Conservation (phyloP, 371 early-diverging fungal species). For the Basidiobolus meristosporus region DNA sequence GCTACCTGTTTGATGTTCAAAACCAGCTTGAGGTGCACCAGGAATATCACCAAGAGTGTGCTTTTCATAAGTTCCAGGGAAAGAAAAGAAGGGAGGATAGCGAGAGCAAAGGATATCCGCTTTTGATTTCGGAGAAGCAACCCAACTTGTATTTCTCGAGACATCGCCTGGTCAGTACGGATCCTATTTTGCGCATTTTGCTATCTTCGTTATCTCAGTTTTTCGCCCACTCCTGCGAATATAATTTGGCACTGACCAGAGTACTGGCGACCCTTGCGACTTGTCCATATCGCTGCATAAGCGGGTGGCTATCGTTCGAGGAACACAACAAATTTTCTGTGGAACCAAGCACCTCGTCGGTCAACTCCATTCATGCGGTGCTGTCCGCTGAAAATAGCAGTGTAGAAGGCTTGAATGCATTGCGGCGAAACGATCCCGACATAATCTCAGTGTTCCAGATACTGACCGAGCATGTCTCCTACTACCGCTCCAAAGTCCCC, state of each 20-base stretch:
- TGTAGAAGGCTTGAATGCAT: constrained; percentile 3
- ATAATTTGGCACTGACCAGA: constrained; percentile 79
- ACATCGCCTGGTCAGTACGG: constrained; percentile 32
- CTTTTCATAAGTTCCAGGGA: too few relatives aligned
- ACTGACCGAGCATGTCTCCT: too few relatives aligned
- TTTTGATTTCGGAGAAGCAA: too few relatives aligned
- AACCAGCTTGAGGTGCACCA: constrained; percentile 31
- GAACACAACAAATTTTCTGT: constrained; percentile 12
- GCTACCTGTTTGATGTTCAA: constrained; percentile 61
- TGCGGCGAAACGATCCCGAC: constrained; percentile 11
- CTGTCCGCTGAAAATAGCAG: constrained; percentile 3
- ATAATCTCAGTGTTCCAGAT: neutral
- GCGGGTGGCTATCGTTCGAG: constrained; percentile 67
- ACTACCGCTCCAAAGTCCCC: too few relatives aligned
- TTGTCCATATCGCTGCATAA: constrained; percentile 53
- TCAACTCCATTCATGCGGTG: neutral
- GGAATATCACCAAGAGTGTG: neutral
- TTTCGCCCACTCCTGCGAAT: constrained; percentile 68
- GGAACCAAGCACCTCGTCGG: constrained; percentile 6
- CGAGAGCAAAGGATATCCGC: too few relatives aligned
- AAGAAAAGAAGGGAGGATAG: too few relatives aligned
- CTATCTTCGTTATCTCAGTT: constrained; percentile 45
- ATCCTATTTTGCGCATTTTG: constrained; percentile 40
- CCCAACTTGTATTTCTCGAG: constrained; percentile 10
- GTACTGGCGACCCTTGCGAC: constrained; percentile 62